phyloP scores from a whole-genome alignment of 225 moss, liverwort and hornwort genomes.

The Sphagnum tenellum region DNA sequence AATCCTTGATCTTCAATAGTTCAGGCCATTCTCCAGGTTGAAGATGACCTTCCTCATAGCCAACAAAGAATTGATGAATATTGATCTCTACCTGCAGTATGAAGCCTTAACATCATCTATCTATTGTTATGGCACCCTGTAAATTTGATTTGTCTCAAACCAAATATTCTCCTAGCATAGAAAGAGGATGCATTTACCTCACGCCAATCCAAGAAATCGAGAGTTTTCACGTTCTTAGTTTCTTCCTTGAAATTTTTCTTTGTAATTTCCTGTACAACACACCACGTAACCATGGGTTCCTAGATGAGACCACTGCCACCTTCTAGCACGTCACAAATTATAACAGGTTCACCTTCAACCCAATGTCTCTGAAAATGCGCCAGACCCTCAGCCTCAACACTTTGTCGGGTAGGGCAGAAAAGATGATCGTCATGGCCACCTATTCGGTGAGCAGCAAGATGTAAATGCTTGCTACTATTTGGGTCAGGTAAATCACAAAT shows the following conservation, averaged over 20 bases:
- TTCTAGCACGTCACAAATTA: conserved; percentile 47
- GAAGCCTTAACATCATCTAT: conserved; percentile 2
- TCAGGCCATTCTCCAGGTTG: conserved; percentile 30
- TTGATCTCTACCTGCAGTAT: conserved; percentile 36
- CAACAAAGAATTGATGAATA: conserved; percentile 45
- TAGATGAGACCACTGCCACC: conserved; percentile 50
- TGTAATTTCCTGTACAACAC: conserved; percentile 50
- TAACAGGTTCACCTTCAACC: conserved; percentile 52
- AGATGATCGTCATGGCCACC: conserved; percentile 27
- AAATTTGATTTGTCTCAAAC: background rate
- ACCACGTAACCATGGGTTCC: conserved; percentile 69
- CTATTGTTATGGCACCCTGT: background rate
- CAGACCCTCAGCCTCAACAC: conserved; percentile 29
- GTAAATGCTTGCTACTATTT: conserved; percentile 5
- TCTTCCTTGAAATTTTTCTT: conserved; percentile 39
- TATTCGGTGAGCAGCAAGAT: conserved; percentile 29
- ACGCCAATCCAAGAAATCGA: conserved; percentile 47
- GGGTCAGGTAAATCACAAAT: conserved; percentile 13
- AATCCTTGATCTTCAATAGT: conserved; percentile 59
- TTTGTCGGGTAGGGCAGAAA: conserved; percentile 29
- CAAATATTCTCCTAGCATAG: too few relatives aligned
- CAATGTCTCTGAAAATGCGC: conserved; percentile 62
- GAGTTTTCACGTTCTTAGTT: conserved; percentile 34
- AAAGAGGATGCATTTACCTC: too few relatives aligned
- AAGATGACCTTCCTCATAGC: conserved; percentile 35